phyloP scores from a whole-genome alignment of 1,284 basidiomycete species.

The Sanguinoderma infundibulare region DNA sequence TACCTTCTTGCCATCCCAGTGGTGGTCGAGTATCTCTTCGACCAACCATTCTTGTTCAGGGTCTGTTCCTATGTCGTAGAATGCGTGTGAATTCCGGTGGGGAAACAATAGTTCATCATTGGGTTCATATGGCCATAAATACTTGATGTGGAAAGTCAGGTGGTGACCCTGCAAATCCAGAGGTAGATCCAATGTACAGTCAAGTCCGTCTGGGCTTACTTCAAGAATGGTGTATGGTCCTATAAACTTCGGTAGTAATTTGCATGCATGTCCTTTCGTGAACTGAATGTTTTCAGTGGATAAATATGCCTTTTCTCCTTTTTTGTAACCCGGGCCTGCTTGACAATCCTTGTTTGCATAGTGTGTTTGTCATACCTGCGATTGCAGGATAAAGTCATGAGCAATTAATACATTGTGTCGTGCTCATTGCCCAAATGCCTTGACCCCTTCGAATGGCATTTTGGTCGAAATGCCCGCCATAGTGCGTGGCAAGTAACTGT shows the following conservation, averaged over 20 bases:
- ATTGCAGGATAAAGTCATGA: constrained; percentile 32
- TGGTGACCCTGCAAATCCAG: constrained; percentile 31
- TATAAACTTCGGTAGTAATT: constrained; percentile 38
- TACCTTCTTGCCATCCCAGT: constrained; percentile 17
- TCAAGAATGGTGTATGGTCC: constrained; percentile 35
- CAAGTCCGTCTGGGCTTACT: constrained; percentile 21
- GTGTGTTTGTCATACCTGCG: constrained; percentile 31
- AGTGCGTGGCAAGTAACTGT: constrained; percentile 37
- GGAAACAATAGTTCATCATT: constrained; percentile 33
- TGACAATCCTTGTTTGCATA: constrained; percentile 32
- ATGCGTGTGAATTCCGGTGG: constrained; percentile 15
- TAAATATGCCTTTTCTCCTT: constrained; percentile 37
- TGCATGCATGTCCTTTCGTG: constrained; percentile 36
- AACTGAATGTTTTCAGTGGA: constrained; percentile 39
- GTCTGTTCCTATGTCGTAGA: constrained; percentile 34
- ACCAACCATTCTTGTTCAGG: constrained; percentile 31
- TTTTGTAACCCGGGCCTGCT: constrained; percentile 15
- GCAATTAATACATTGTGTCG: constrained; percentile 23
- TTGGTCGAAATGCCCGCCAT: constrained; percentile 17
- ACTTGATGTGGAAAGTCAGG: constrained; percentile 32
- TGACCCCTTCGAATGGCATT: constrained; percentile 25
- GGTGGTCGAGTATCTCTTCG: constrained; percentile 26
- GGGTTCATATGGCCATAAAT: constrained; percentile 27
- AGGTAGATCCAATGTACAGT: constrained; percentile 34
- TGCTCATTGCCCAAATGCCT: constrained; percentile 25